phyloP scores from a whole-genome alignment of 73 alveolate genomes.

The Paramecium tetraurelia region DNA sequence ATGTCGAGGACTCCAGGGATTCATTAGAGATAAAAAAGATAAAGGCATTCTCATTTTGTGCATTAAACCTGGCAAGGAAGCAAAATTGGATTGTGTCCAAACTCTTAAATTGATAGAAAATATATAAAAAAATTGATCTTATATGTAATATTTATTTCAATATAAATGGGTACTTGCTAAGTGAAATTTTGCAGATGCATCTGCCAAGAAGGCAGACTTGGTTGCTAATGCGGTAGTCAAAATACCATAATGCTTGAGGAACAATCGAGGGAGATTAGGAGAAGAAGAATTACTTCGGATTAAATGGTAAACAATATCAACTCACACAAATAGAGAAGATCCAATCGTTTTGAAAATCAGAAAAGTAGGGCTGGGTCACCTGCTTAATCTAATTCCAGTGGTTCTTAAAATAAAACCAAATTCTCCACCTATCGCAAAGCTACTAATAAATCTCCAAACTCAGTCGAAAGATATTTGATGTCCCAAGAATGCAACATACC shows the following conservation, averaged over 20 bases:
- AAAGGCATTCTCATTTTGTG: neutral
- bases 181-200: constrained; percentile 6
- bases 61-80: neutral
- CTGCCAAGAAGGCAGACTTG: neutral
- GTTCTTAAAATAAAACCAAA: neutral
- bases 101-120: neutral
- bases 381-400: neutral
- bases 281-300: neutral
- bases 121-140: neutral
- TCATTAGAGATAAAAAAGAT: neutral
- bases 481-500: neutral
- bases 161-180: neutral
- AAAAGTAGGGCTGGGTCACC: neutral
- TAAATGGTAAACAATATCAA: neutral
- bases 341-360: constrained; percentile 11
- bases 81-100: neutral
- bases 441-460: neutral
- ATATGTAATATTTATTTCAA: neutral
- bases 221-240: constrained; percentile 29
- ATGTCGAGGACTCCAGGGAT: neutral
- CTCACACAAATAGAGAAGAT: neutral
- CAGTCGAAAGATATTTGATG: constrained; percentile 35
- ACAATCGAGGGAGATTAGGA: neutral
- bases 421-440: neutral
- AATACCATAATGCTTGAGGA: neutral